phyloP scores from a whole-genome alignment of 2,329 filamentous ascomycete species.

The Fusarium sp. region DNA sequence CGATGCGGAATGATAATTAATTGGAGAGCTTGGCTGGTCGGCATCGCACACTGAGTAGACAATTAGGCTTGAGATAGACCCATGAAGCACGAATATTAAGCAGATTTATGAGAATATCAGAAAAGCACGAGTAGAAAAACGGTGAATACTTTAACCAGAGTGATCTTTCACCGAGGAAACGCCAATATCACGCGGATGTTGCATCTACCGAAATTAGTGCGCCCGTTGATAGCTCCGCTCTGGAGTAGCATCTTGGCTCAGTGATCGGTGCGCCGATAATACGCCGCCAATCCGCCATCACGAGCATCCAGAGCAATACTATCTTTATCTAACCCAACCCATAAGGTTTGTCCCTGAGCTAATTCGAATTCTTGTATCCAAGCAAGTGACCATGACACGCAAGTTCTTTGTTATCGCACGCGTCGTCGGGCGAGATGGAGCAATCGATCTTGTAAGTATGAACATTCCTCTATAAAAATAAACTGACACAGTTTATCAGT shows the following conservation, averaged over 20 bases:
- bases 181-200: background rate
- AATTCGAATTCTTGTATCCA: fast-evolving
- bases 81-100: no score
- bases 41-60: background rate
- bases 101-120: background rate
- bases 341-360: fast-evolving
- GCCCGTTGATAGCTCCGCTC: background rate
- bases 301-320: no score
- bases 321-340: fast-evolving
- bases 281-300: background rate
- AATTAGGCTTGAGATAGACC: background rate
- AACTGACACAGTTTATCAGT: background rate
- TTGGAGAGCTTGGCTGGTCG: background rate
- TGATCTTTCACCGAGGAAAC: no score
- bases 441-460: background rate
- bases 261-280: background rate
- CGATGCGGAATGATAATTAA: background rate
- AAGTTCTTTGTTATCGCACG: background rate
- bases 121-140: background rate
- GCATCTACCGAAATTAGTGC: background rate
- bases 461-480: fast-evolving
- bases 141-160: background rate
- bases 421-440: background rate
- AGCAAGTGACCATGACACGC: fast-evolving
- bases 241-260: background rate